phyloP scores from a whole-genome alignment of 164 flowering plant genomes.

The Magnolia officinalis region DNA sequence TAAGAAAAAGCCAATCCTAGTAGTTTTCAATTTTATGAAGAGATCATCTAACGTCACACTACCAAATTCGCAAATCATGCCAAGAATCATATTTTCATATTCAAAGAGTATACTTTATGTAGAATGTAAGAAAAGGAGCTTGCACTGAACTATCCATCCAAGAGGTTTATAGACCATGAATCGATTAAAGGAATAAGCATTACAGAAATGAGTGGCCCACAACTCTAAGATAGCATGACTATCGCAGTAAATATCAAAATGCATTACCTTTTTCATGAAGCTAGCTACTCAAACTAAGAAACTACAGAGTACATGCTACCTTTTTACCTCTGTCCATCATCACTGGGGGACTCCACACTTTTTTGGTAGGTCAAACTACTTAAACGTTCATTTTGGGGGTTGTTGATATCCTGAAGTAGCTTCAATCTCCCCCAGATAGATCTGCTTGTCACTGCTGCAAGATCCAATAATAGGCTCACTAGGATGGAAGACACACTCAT shows the following conservation, averaged over 20 bases:
- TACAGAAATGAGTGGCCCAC: not conserved
- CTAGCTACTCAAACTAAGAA: not conserved
- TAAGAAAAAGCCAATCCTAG: not conserved
- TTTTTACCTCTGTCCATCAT: not conserved
- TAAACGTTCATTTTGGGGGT: slow-evolving; percentile 1
- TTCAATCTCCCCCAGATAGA: slow-evolving; percentile 84
- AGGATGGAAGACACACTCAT: slow-evolving; percentile 88
- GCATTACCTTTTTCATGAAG: slow-evolving; percentile 2
- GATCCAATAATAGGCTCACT: slow-evolving; percentile 84
- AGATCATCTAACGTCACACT: not conserved
- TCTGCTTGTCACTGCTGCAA: slow-evolving; percentile 91
- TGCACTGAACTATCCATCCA: not conserved
- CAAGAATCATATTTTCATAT: not conserved
- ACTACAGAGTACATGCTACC: slow-evolving; percentile 6
- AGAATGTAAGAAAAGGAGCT: not conserved
- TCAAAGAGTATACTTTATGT: not conserved
- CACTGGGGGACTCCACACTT: not conserved
- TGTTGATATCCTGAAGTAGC: not conserved
- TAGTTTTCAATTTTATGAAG: not conserved
- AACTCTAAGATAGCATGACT: not conserved
- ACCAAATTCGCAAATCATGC: not conserved
- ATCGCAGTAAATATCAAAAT: not conserved
- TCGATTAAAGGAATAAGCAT: not conserved
- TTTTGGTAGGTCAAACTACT: not conserved
- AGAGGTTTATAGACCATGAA: not conserved